These are phyloP conservation scores for Panicum virgatum DNA, from an alignment of 202 grass and related monocot species.

Conservation along the genomic window DNA sequence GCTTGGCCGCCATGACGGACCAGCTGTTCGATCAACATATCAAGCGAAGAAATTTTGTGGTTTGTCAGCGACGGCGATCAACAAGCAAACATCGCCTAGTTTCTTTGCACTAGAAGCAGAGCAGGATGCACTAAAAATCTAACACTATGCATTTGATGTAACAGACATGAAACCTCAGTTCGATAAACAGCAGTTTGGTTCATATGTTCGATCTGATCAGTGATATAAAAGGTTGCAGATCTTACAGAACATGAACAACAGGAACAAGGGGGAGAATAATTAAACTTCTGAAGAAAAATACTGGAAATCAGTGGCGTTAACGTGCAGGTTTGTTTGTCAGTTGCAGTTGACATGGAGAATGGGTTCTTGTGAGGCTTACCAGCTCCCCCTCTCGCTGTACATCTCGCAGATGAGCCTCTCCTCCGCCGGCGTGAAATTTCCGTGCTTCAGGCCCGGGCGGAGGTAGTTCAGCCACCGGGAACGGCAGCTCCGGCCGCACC, in stretches of 20 bases:
- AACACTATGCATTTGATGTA: background rate
- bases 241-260: background rate
- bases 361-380: slow-evolving; percentile 29
- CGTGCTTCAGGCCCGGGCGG: slow-evolving; percentile 52
- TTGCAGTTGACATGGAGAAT: background rate
- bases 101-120: background rate
- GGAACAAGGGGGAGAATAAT: background rate
- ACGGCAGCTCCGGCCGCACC: slow-evolving; percentile 62
- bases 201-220: background rate
- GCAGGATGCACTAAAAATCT: background rate
- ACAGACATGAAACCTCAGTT: background rate
- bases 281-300: background rate
- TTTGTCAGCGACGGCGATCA: slow-evolving; percentile 2
- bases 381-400: slow-evolving; percentile 51
- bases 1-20: slow-evolving; percentile 46
- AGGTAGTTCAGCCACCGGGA: slow-evolving; percentile 66
- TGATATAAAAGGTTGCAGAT: background rate
- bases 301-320: too few species aligned
- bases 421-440: slow-evolving; percentile 46
- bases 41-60: background rate
- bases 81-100: background rate
- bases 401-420: slow-evolving; percentile 57
- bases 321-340: background rate
- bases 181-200: background rate
- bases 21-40: slow-evolving; percentile 37